Percentiles rank a stretch among this genome's conserved stretches.
Evolutionary conservation across 1,284 basidiomycete genomes (phyloP).

Genomic region (Cutaneotrichosporon cutaneum): DNA sequence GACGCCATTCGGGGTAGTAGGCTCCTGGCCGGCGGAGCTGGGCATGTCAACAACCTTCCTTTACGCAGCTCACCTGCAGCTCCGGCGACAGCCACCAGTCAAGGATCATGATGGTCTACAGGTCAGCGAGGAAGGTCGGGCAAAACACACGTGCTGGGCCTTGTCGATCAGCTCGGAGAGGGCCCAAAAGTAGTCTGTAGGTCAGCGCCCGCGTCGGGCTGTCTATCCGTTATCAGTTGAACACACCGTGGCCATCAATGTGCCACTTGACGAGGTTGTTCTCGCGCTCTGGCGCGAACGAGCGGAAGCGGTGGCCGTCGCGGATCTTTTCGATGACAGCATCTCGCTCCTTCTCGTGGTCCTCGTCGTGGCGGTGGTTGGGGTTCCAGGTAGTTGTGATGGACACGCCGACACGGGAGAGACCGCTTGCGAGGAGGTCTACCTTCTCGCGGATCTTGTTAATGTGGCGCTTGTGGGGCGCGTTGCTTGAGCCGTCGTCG

Average conservation of each 20-base stretch:
- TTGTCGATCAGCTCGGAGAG: slow-evolving; percentile 78
- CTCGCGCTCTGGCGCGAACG: slow-evolving; percentile 70
- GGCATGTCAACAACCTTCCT: slow-evolving; percentile 12
- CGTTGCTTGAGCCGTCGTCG: slow-evolving; percentile 6
- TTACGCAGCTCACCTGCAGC: slow-evolving; percentile 59
- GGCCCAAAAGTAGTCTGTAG: slow-evolving; percentile 85
- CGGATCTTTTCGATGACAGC: slow-evolving; percentile 68
- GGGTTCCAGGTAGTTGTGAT: slow-evolving; percentile 52
- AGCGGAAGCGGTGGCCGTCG: slow-evolving; percentile 74
- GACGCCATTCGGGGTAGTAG: slow-evolving; percentile 74
- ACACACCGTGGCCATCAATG: slow-evolving; percentile 71
- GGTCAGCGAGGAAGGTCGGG: slow-evolving; percentile 13
- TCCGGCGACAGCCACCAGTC: slow-evolving; percentile 89
- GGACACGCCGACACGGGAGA: slow-evolving; percentile 40
- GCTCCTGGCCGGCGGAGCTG: slow-evolving; percentile 80
- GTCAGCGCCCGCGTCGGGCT: no score
- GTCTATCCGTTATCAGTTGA: not conserved
- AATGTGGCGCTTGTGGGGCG: not conserved
- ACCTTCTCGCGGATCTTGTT: slow-evolving; percentile 39
- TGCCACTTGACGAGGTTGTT: slow-evolving; percentile 86
- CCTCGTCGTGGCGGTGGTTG: slow-evolving; percentile 68
- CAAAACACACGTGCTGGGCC: slow-evolving; percentile 46
- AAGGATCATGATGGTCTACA: slow-evolving; percentile 65
- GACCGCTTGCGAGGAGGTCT: slow-evolving; percentile 37
- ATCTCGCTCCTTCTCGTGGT: slow-evolving; percentile 64